Evolutionary conservation across 176 grass and related monocot species (phyloP), one percentile per base, ranked within the genome.

Genomic region (Paspalum notatum): DNA sequence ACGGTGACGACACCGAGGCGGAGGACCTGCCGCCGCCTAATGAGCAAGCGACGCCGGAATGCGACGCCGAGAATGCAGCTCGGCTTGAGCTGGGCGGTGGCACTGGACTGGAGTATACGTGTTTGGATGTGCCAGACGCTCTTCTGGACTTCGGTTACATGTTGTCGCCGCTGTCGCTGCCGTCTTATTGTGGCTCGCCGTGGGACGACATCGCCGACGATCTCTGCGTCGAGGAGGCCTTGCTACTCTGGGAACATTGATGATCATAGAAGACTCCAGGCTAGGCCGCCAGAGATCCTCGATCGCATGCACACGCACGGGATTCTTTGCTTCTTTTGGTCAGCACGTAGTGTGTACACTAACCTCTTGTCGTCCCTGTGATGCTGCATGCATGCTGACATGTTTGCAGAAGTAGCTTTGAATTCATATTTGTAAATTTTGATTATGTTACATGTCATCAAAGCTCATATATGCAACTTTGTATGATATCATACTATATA

Each of bases 231-330:
- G 83, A 64, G 68, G 88, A 86, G 61, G 83, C 88, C 14, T 47
- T 90, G 79, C 18, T 72, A 59, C 88, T 90, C 12, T 90, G 88
- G 88, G 83, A 90, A 43, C 72, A 89, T 55, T 89, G 78, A 89
- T 89, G 78, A 89, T 39, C 32, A 1, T 21, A 4, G 0, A 66
- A 9, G 48, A 17, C 13, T 54, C 66, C n/a, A n/a, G n/a, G 60
- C 32, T 51, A 51, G 26, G 71, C 51, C 18, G 52, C 12, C 44
- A 39, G 32, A 32, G 32, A 32, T 32, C 38, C 47, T 40, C 49
- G 40, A 20, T 39, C 41, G 10, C n/a, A 18, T 16, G 49, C 72
- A 58, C 49, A 58, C 49, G 62, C 72, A 60, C 62, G 51, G 22
- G 8, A 82, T 66, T 75, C 45, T 66, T 71, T 32, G 1, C 8